Base-by-base conservation (phyloP, 371 early-diverging fungal genomes). In the Saksenaea oblongispora region DNA sequence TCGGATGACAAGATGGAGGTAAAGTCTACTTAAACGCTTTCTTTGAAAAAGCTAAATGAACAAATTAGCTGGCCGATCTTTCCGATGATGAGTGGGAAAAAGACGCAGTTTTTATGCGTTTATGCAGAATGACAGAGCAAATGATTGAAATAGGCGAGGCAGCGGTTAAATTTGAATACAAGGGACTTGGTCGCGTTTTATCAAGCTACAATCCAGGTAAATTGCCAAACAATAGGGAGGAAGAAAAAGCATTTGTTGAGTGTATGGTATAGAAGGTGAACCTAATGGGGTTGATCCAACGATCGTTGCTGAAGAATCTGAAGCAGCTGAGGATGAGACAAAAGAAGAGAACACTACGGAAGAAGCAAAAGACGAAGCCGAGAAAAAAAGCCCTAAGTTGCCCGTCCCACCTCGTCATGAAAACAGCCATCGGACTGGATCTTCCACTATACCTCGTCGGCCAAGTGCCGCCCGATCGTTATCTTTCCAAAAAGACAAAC, bases 41-140 rank as follows among this genome's bases (percentile, higher is more conserved):
- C n/a, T 56, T 56, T 17, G 17, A 13, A 36, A 58, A 26, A 24
- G 4, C 27, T 31, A 2, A 15, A 24, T 35, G 7, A 26, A 26
- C n/a, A 47, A 24, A 17, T 18, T 28, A 35, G 35, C 14, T 28
- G 34, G 17, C 27, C 11, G n/a, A 18, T 55, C 17, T 64, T 8
- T 59, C 55, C 28, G 76, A 70, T 17, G 73, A 73, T 5, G 78
- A 75, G 26, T 78, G 77, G 79, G 76, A 83, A 36, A 74, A 75
- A n/a, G 83, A 83, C 54, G 58, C 56, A 24, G 41, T 71, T 31
- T 83, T 79, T 63, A 68, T 69, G 26, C 72, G 67, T 8, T 37
- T 83, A 55, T 66, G 64, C n/a, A 65, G 67, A 34, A 34, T 79
- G 39, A 83, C 79, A 26, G 76, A 76, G 36, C 56, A 65, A 13